A percentile compares a stretch with the other conserved stretches of the same genome.
Evolutionary conservation across 2,329 filamentous ascomycete genomes (phyloP).

Genomic region (Sclerotinia minor): DNA sequence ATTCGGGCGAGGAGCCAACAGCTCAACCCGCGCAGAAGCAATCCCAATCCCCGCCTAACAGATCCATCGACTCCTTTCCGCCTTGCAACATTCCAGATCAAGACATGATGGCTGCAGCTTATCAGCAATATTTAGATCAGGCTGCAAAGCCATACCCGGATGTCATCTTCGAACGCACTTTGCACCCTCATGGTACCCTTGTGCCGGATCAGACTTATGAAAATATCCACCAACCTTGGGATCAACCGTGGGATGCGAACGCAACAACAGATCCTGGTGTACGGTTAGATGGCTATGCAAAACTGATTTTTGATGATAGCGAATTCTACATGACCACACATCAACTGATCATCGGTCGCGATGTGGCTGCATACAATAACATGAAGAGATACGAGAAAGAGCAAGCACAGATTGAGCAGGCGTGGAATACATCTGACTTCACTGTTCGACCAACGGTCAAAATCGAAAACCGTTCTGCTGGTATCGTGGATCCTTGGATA

Average conservation of each 20-base stretch:
- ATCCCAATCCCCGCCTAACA: neutral
- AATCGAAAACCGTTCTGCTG: constrained; percentile 68
- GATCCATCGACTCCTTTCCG: neutral
- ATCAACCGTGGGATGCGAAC: neutral
- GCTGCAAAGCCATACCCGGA: too few species aligned
- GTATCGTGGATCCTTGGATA: constrained; percentile 51
- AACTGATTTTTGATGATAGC: constrained; percentile 71
- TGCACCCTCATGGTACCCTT: neutral
- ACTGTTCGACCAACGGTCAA: constrained; percentile 52
- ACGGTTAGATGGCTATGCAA: constrained; percentile 46
- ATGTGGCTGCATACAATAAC: constrained; percentile 47
- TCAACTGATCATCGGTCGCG: constrained; percentile 70
- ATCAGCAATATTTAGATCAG: neutral
- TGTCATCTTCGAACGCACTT: neutral
- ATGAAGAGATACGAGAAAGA: constrained; percentile 16
- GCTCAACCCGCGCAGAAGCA: neutral
- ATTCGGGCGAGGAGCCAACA: neutral
- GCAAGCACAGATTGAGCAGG: constrained; percentile 44
- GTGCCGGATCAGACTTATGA: neutral
- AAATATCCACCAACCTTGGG: neutral
- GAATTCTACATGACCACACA: constrained; percentile 78
- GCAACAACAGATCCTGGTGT: neutral
- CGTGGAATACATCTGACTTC: constrained; percentile 49
- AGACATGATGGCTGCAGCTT: neutral
- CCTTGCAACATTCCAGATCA: neutral